Evolutionary conservation across 2,329 filamentous ascomycete species (phyloP).

Genomic region (Elsinoe fawcettii): DNA sequence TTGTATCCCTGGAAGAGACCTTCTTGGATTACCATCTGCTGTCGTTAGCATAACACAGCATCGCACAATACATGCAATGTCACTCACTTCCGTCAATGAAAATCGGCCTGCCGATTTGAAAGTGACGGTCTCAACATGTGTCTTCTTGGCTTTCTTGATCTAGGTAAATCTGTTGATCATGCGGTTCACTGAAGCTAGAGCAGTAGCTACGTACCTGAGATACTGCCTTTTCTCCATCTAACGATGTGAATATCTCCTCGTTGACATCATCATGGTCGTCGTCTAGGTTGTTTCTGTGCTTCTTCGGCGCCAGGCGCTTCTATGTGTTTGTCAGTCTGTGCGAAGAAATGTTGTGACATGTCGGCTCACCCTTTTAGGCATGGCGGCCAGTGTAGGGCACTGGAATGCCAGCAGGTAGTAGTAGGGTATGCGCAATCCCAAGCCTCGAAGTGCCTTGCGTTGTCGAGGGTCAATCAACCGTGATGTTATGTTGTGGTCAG

Average conservation of each 20-base stretch:
- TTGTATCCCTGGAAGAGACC: conserved; percentile 20
- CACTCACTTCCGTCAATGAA: background rate
- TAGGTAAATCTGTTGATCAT: no score
- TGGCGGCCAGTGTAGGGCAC: background rate
- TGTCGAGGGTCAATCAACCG: background rate
- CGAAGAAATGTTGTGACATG: no score
- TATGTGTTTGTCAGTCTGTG: no score
- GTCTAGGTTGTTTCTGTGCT: no score
- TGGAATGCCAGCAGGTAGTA: no score
- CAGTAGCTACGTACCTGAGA: no score
- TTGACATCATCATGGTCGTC: background rate
- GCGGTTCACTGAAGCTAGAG: no score
- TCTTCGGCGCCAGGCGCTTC: no score
- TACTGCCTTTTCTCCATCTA: background rate
- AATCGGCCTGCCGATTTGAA: background rate
- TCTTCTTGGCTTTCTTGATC: background rate
- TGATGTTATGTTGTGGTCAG: background rate
- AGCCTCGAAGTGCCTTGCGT: background rate
- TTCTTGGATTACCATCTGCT: conserved; percentile 18
- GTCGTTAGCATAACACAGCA: background rate
- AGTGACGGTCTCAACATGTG: background rate
- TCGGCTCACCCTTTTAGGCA: conserved; percentile 6
- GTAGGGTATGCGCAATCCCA: no score
- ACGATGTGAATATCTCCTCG: background rate
- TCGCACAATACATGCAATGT: background rate